Conservation (phyloP, 768 basidiomycete genomes). For the Agrocybe chaxingu region DNA sequence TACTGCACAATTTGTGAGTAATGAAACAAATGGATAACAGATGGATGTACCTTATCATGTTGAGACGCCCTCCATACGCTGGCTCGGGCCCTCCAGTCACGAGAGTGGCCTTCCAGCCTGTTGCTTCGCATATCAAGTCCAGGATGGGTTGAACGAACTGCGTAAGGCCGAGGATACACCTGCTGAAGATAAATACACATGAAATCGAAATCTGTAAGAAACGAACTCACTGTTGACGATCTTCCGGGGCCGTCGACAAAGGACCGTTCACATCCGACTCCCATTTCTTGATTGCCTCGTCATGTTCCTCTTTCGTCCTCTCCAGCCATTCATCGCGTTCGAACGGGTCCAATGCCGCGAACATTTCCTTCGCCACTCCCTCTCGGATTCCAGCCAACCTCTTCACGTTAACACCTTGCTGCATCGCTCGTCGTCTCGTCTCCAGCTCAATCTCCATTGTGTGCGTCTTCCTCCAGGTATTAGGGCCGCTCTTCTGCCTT, state of each 20-base stretch:
- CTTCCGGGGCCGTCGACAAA: slow-evolving; percentile 2
- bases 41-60: too few species aligned
- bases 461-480: slow-evolving; percentile 3
- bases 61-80: not conserved
- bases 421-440: not conserved
- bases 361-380: slow-evolving; percentile 7
- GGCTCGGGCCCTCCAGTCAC: slow-evolving; percentile 1
- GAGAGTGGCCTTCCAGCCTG: not conserved
- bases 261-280: not conserved
- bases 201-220: not conserved
- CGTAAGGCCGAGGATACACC: not conserved
- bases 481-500: not conserved
- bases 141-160: not conserved
- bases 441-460: not conserved
- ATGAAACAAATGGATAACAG: too few species aligned
- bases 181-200: not conserved
- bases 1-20: too few species aligned
- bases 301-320: slow-evolving; percentile 1
- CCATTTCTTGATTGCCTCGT: slow-evolving; percentile 2
- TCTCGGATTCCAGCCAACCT: not conserved
- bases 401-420: not conserved
- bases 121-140: not conserved
- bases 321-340: slow-evolving; percentile 2
- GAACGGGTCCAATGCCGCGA: not conserved
- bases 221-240: slow-evolving; percentile 10